Evolutionary conservation across 1,139 yeast species (phyloP).

Genomic region (Chernovozyma sophiae-reginae): DNA sequence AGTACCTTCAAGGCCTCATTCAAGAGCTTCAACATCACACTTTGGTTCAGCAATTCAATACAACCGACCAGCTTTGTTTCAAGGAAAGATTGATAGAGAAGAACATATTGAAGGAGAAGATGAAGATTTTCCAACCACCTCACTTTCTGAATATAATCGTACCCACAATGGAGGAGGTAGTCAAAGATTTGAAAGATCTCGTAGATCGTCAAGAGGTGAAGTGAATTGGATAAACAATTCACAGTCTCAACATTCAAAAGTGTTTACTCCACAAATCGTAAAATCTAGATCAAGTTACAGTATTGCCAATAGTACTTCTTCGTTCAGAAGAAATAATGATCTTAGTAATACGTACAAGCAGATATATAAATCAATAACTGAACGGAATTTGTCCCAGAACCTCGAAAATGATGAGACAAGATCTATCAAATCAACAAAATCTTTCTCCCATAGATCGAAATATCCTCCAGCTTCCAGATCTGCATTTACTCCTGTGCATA

Average conservation of each 20-base stretch:
- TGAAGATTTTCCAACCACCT: slow-evolving; percentile 32
- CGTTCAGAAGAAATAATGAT: slow-evolving; percentile 9
- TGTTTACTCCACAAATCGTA: neutral
- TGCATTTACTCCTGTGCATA: slow-evolving; percentile 6
- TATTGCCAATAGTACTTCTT: slow-evolving; percentile 21
- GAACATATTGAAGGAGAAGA: slow-evolving; percentile 5
- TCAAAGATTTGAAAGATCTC: slow-evolving; percentile 19
- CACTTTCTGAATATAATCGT: slow-evolving; percentile 34
- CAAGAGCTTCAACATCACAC: slow-evolving; percentile 23
- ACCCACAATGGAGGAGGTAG: slow-evolving; percentile 15
- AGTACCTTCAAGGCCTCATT: slow-evolving; percentile 8
- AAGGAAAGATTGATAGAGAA: slow-evolving; percentile 10
- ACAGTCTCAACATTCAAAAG: neutral
- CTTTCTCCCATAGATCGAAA: slow-evolving; percentile 6
- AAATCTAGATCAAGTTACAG: slow-evolving; percentile 30
- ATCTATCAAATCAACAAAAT: slow-evolving; percentile 6
- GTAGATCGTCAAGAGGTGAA: slow-evolving; percentile 41
- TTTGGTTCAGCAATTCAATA: slow-evolving; percentile 6
- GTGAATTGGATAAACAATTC: slow-evolving; percentile 1
- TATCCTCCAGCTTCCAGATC: slow-evolving; percentile 7
- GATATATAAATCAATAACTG: slow-evolving; percentile 37
- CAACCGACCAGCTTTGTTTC: slow-evolving; percentile 8
- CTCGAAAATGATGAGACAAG: slow-evolving; percentile 13
- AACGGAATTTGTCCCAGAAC: slow-evolving; percentile 22
- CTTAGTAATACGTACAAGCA: slow-evolving; percentile 28